Conservation (phyloP, 2,329 filamentous ascomycete species). For the Onygenales sp. region DNA sequence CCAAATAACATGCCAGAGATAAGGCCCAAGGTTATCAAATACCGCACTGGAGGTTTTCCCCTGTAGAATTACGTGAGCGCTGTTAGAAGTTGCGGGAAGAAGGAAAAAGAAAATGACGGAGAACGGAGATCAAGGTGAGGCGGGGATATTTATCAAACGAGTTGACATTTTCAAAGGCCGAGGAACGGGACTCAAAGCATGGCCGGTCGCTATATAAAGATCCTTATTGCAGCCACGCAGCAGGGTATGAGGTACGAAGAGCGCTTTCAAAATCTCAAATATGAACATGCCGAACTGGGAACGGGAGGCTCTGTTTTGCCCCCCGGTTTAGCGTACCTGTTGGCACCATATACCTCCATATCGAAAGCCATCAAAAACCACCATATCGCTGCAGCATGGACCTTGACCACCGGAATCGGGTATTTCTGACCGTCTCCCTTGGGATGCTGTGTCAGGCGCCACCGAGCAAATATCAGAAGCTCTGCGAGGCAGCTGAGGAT, state of each 20-base stretch:
- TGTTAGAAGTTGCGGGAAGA: no score
- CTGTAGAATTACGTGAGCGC: no score
- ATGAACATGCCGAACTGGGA: no score
- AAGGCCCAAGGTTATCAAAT: not conserved
- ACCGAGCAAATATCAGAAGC: constrained; percentile 1
- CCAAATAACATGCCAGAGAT: not conserved
- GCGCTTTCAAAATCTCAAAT: not conserved
- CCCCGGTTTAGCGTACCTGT: not conserved
- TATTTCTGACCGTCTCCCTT: not conserved
- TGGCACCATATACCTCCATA: not conserved
- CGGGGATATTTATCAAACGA: no score
- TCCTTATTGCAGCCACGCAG: not conserved
- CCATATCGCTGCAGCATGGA: not conserved
- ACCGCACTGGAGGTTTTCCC: not conserved
- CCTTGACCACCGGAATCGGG: not conserved
- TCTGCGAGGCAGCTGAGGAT: constrained; percentile 5
- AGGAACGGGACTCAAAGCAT: not conserved
- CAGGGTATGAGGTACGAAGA: not conserved
- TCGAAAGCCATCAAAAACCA: not conserved
- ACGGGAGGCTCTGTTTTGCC: no score
- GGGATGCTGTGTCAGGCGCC: not conserved
- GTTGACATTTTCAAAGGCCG: no score
- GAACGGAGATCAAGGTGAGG: no score
- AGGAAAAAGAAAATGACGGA: no score
- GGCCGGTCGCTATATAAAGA: not conserved